phyloP scores from a whole-genome alignment of 352 stramenopile species.

The Achlya hypogyna region DNA sequence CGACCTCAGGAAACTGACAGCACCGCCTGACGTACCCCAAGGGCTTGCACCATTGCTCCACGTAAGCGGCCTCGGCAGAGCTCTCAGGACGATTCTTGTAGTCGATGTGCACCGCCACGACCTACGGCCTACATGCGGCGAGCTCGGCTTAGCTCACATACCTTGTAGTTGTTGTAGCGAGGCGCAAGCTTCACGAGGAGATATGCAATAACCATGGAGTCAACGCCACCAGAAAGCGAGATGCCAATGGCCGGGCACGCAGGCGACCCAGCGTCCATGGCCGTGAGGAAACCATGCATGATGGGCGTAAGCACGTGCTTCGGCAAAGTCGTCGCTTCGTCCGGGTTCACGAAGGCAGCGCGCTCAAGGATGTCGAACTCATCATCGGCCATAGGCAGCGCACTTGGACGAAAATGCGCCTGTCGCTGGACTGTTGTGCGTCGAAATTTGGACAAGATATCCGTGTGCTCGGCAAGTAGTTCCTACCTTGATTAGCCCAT shows the following conservation, averaged over 20 bases:
- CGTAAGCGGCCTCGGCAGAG: conserved; percentile 86
- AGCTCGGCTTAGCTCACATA: conserved; percentile 11
- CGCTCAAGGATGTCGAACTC: conserved; percentile 71
- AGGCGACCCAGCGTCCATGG: conserved; percentile 30
- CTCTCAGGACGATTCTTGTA: conserved; percentile 95
- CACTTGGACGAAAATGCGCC: conserved; percentile 35
- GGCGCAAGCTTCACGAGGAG: conserved; percentile 81
- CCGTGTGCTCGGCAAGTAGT: conserved; percentile 40
- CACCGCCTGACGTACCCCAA: conserved; percentile 23
- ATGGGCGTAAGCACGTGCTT: conserved; percentile 50
- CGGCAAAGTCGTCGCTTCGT: conserved; percentile 54
- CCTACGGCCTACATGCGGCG: conserved; percentile 25
- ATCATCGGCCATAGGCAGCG: conserved; percentile 17
- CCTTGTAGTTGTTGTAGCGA: conserved; percentile 38
- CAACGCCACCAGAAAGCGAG: conserved; percentile 92
- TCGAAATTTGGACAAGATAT: conserved; percentile 74
- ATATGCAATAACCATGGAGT: conserved; percentile 97
- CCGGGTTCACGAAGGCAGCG: conserved; percentile 37
- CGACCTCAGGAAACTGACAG: conserved; percentile 9
- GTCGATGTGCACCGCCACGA: conserved; percentile 94
- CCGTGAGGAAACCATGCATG: conserved; percentile 60
- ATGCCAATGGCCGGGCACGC: conserved; percentile 60
- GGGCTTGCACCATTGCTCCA: conserved; percentile 77
- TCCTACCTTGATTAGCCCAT: conserved; percentile 9
- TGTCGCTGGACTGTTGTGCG: conserved; percentile 69